Base-by-base conservation (phyloP, 169 alveolate species). In the Blepharisma undulans region DNA sequence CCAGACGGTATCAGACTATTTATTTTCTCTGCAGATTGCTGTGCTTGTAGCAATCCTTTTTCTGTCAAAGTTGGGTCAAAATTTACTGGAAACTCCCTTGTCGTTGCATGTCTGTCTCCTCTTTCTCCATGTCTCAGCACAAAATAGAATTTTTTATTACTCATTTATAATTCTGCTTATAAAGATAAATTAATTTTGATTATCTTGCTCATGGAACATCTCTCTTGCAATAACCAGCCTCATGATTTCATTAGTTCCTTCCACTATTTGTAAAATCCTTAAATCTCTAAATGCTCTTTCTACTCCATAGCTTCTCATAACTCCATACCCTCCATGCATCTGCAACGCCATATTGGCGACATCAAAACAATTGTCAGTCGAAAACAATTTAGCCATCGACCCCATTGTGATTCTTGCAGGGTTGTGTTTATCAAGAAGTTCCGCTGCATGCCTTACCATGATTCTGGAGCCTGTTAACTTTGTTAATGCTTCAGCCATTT, bases 231-330 rank as follows among this genome's bases (percentile, higher is more conserved):
- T 94, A 27, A 96, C 93, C 21, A 92, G 93, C 85, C 92, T 90
- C 98, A 96, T 96, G 22, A 96, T 92, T 92, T 96, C 98, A 84
- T 93, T 95, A 0, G 98, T 96, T 4, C 98, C 98, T 85, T 96
- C 98, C 0, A 96, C 82, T 61, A 96, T 96, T 91, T 91, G 79
- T 77, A 93, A 93, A 10, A 95, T 95, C 92, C 98, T 95, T n/a
- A 96, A 84, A 86, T 96, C 98, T 92, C 98, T 96, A 5, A 93
- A 81, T 18, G 80, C 84, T 91, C 97, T 93, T 74, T 95, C 97
- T 7, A 95, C 78, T 72, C 93, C 94, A 86, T 93, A 93, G 72
- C 95, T 97, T 30, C 86, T 90, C 12, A 96, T 76, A 78, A 94
- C 95, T 3, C 98, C 98, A 76, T 94, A 94, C 21, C 98, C 98